phyloP scores from a whole-genome alignment of 2,329 filamentous ascomycete genomes.

The Elsinoe necatrix region DNA sequence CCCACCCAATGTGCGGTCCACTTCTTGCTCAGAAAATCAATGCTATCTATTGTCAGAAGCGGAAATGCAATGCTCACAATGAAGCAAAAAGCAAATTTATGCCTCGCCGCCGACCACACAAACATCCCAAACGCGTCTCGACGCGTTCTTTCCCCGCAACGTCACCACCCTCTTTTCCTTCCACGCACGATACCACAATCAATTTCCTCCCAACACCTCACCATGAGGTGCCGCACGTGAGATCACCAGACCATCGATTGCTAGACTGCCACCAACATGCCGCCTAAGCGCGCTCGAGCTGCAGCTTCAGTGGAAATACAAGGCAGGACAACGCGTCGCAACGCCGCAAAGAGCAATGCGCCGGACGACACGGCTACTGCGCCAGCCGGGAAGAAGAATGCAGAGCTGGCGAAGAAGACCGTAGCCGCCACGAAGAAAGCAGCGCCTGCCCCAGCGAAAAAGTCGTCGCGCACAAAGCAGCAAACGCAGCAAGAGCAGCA shows the following conservation, averaged over 20 bases:
- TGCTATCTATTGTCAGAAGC: too few relatives aligned
- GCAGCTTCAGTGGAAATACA: background rate
- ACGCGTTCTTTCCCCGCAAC: conserved; percentile 12
- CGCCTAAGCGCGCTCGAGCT: background rate
- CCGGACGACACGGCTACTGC: background rate
- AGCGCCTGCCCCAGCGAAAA: background rate
- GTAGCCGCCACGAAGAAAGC: background rate
- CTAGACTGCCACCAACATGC: background rate
- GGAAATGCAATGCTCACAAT: background rate
- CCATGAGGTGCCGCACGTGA: background rate
- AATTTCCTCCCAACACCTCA: background rate
- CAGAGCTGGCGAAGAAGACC: background rate
- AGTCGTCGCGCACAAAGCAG: background rate
- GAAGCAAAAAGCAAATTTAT: background rate
- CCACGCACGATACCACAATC: background rate
- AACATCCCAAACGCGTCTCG: conserved; percentile 9
- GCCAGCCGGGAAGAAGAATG: background rate
- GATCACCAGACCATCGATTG: background rate
- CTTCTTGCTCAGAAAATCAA: too few relatives aligned
- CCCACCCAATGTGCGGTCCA: too few relatives aligned
- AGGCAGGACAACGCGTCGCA: conserved; percentile 1
- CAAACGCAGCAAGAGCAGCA: background rate
- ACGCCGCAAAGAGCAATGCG: background rate
- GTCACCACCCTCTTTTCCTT: background rate
- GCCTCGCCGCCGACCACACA: background rate